Evolutionary conservation across 2,329 filamentous ascomycete species (phyloP).

Genomic region (Trichoderma sp.): DNA sequence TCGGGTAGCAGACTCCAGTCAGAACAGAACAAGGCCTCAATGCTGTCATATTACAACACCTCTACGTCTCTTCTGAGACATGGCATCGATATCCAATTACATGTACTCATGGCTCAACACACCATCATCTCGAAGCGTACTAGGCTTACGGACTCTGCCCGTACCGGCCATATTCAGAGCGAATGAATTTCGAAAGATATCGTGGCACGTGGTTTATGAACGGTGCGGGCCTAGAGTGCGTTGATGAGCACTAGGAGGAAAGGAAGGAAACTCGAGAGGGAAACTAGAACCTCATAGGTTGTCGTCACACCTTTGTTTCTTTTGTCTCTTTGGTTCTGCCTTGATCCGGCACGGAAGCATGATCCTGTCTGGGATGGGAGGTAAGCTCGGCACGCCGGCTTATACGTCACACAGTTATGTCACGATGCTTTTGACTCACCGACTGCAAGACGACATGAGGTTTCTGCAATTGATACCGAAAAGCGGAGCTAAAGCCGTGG

Average conservation of each 20-base stretch:
- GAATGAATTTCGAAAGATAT: conserved; percentile 1
- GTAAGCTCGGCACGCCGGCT: neutral
- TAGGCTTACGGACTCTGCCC: neutral
- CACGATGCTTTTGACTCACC: conserved; percentile 1
- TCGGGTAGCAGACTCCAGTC: neutral
- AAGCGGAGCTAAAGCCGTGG: neutral
- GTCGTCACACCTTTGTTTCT: neutral
- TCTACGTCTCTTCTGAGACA: neutral
- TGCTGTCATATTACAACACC: neutral
- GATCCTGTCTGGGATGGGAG: neutral
- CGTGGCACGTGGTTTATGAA: conserved; percentile 34
- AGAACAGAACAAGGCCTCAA: neutral
- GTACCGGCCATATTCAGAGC: neutral
- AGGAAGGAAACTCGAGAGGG: conserved; percentile 25
- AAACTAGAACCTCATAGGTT: neutral
- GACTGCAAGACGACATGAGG: conserved; percentile 9
- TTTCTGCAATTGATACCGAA: neutral
- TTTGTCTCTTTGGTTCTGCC: neutral
- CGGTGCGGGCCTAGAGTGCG: conserved; percentile 36
- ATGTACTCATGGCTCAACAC: neutral
- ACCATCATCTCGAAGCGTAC: neutral
- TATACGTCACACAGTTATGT: neutral
- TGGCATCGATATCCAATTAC: neutral
- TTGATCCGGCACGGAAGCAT: neutral
- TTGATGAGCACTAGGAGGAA: conserved; percentile 23